Conservation (phyloP, 2,329 filamentous ascomycete species). For the Beauveria sp. region DNA sequence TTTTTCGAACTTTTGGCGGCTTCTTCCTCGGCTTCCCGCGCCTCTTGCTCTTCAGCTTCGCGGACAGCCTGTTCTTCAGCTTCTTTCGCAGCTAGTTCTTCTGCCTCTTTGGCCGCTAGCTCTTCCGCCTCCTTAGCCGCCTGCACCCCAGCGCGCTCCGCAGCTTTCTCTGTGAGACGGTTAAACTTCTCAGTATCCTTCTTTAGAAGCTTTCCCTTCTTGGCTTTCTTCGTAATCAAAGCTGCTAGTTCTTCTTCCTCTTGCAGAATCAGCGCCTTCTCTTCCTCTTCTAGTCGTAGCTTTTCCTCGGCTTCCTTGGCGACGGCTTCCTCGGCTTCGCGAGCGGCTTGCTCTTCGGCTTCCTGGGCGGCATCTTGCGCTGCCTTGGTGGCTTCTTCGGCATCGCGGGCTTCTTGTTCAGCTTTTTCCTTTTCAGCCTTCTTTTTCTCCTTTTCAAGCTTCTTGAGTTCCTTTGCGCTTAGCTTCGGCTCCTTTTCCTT, state of each 20-base stretch:
- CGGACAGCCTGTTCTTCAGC: constrained; percentile 20
- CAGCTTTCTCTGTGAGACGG: constrained; percentile 16
- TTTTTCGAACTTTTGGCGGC: constrained; percentile 25
- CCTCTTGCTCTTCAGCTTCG: constrained; percentile 23
- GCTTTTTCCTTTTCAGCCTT: constrained; percentile 29
- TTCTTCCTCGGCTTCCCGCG: constrained; percentile 23
- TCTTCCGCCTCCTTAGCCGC: constrained; percentile 19
- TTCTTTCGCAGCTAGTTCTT: constrained; percentile 19
- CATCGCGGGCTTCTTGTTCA: constrained; percentile 20
- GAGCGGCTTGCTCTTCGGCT: constrained; percentile 19
- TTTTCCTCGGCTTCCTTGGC: constrained; percentile 23
- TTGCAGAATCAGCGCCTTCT: constrained; percentile 16
- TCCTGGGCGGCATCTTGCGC: constrained; percentile 25
- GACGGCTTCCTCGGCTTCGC: constrained; percentile 22
- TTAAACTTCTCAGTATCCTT: constrained; percentile 23
- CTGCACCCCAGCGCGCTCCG: constrained; percentile 16
- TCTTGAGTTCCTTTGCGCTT: constrained; percentile 43
- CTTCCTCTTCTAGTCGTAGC: constrained; percentile 20
- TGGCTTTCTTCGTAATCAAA: constrained; percentile 41
- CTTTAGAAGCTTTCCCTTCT: constrained; percentile 35
- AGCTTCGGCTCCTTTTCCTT: constrained; percentile 38
- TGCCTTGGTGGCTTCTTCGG: constrained; percentile 25
- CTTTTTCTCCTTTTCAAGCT: constrained; percentile 42
- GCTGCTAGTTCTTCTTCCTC: constrained; percentile 33
- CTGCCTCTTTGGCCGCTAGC: constrained; percentile 19